Conservation (phyloP, 2,329 filamentous ascomycete species). For the Alternaria sp. region DNA sequence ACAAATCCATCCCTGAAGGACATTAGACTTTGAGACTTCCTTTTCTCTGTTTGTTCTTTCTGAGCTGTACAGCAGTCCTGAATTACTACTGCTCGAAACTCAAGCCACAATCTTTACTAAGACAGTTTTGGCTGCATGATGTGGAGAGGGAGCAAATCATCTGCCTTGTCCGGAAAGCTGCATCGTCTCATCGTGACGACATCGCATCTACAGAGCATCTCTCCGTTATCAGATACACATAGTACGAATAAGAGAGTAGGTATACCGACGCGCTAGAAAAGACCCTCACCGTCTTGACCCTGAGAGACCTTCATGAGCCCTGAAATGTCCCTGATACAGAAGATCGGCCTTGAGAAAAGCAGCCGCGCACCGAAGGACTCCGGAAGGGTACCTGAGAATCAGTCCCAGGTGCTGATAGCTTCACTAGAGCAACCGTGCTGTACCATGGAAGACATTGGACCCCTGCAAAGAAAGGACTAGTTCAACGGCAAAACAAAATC, state of each 20-base stretch:
- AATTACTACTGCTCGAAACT: not conserved
- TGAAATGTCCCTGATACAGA: not conserved
- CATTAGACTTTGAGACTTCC: not conserved
- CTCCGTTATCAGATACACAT: not conserved
- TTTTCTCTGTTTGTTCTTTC: constrained; percentile 4
- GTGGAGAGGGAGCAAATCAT: constrained; percentile 1
- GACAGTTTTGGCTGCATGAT: not conserved
- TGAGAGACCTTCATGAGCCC: constrained; percentile 1
- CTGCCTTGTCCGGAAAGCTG: not conserved
- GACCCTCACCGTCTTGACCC: not conserved
- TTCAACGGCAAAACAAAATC: constrained; percentile 7
- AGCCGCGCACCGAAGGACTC: not conserved
- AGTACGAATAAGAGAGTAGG: not conserved
- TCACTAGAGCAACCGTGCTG: not conserved
- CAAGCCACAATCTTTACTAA: constrained; percentile 1
- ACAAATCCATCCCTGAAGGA: constrained; percentile 2
- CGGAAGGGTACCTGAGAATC: not conserved
- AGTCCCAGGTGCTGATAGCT: constrained; percentile 1
- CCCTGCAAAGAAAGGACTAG: constrained; percentile 12
- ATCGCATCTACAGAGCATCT: not conserved
- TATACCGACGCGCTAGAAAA: not conserved
- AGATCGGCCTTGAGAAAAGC: constrained; percentile 6
- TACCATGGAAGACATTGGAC: constrained; percentile 1
- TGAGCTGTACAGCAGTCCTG: not conserved
- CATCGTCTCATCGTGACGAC: not conserved